Evolutionary conservation across 1,284 basidiomycete genomes (phyloP), one percentile per base, ranked within the genome.

Genomic region (Leccinum subrobustum): DNA sequence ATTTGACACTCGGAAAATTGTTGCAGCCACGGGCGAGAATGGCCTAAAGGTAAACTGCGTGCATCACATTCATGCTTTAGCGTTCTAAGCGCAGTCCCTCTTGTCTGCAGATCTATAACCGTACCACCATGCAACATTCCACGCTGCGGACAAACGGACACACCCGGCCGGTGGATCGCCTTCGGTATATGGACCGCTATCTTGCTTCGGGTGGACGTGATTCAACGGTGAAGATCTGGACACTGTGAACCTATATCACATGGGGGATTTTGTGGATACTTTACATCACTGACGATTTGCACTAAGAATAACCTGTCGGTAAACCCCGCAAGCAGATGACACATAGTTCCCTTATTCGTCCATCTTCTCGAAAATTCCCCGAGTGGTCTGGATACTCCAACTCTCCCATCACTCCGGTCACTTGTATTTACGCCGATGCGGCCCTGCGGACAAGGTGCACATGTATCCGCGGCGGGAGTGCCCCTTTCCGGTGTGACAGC

Each of bases 111-210:
- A 85, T 96, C 50, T 99, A 95, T 78, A 99, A 99, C 76, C 90
- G 96, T 35, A 98, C 95, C 14, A 95, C 91, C 63, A 87, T 91
- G 79, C 92, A 96, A 73, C 89, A 95, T 65, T 91, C 92, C 9
- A 84, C 90, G 39, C 77, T 99, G 57, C 75, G 84, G 51, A 92
- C 91, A 23, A 98, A 98, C 71, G 97, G 96, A 11, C 97, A 99
- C 75, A 92, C 86, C 23, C 88, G 86, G 65, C 95, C 96, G 0
- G 91, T 89, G n/a, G 93, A 97, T 76, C 84, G 85, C 64, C 78
- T 99, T 67, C 84, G 96, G 58, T 99, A 97, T 77, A 97, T 98
- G 88, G 96, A 99, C 77, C 88, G 91, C 62, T 99, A 98, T 76
- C 82, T 98, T 54, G 89, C 95, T 44, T 92, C 92, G 27, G 97